Base-by-base conservation (phyloP, 1,284 basidiomycete genomes). In the Malassezia dermatis region DNA sequence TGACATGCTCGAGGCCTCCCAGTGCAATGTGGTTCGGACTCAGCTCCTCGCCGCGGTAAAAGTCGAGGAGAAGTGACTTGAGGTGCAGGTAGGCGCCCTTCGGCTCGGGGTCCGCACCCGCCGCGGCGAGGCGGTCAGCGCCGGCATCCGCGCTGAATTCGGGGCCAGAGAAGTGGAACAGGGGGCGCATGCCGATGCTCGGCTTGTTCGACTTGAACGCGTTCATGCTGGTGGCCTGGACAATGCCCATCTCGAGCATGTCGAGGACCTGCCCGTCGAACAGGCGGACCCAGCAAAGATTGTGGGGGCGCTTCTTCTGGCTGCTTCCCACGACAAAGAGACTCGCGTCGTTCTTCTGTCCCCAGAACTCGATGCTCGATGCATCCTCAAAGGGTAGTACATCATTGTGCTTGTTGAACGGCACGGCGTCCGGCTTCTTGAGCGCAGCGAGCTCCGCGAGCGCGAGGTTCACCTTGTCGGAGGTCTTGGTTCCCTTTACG, bases 401-500 rank as follows among this genome's bases (percentile, higher is more conserved):
- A 35, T 79, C 77, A 76, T 96, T 96, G 78, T 95, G 96, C 77
- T 94, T 95, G 54, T 85, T 86, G 78, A 98, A 99, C 13, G 88
- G 83, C 63, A 96, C 86, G 2, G 84, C 84, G 66, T 94, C 62
- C 0, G 71, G 71, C 53, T 74, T 74, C 57, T 74, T 74, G 56
- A 74, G 65, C 35, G 64, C 53, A 42, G 63, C 60, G 31, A 64
- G 61, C 67, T 98, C 91, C 71, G 85, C 85, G 82, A 98, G 86
- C 8, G 82, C 89, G 40, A 78, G 77, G 65, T 85, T 84, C 32
- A 94, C 81, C 27, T 82, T 80, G 65, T 89, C 85, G 17, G 88
- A 88, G 0, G 87, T 83, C 71, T 88, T 85, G 27, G 86, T 86
- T 3, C 90, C 89, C 64, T 85, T 82, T 34, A 95, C 89, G 74